Base-by-base conservation (phyloP, 306 rosid species). In the Arachis stenosperma region DNA sequence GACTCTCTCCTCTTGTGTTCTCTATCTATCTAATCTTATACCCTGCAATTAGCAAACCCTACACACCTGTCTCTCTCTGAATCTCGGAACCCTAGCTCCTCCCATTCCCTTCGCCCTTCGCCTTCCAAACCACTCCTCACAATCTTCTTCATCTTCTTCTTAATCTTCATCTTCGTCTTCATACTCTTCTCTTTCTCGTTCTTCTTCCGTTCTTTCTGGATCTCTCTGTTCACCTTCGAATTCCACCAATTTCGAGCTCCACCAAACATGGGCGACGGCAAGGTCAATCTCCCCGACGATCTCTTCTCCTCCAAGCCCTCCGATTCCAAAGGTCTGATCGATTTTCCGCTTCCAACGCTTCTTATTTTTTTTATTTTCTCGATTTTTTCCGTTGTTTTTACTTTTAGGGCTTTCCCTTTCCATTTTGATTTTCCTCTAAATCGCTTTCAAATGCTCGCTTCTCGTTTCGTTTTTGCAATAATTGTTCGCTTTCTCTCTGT, bases 221-320 rank as follows among this genome's bases (percentile, higher is more conserved):
- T 73, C 79, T 81, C 74, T 44, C 67, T 14, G 47, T 67, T 58
- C n/a, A 7, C 46, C 11, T 52, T 30, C 56, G 12, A 81, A 80
- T 78, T 65, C 56, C 53, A 40, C 51, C 79, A 61, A 67, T 71
- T 79, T 73, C 64, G 62, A 37, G 61, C 82, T 76, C 80, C 58
- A 59, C 63, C 9, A 5, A 52, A 76, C 33, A 86, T 81, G 89
- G 76, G 84, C 63, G 85, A 81, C 75, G 85, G 79, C 67, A 82
- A 84, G 69, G 60, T 82, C 74, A 82, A 82, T 84, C 87, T 88
- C 37, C 89, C 90, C 13, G 87, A 86, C 70, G 93, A 86, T 84
- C 88, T 83, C 79, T 84, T 78, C 57, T 74, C 81, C 33, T 79
- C 90, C 61, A 84, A 75, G 67, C 46, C 56, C 40, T 54, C 81